Evolutionary conservation across 2,329 filamentous ascomycete species (phyloP), one percentile per base, ranked within the genome.

Genomic region (Neofusicoccum laricinum): DNA sequence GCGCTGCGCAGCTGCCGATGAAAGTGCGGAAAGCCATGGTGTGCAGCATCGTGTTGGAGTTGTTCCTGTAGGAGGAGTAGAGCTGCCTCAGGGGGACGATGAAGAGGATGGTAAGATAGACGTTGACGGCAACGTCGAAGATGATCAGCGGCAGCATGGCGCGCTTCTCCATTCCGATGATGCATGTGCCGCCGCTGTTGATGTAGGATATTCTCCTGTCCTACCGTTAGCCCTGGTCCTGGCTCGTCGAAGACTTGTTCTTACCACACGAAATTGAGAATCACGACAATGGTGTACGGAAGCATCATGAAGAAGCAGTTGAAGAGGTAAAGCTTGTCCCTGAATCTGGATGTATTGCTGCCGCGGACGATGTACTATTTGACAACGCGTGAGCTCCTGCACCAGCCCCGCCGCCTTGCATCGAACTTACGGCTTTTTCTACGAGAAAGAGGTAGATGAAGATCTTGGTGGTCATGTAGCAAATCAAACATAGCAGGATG

Each of bases 41-140:
- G 40, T 41, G 61, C 8, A 63, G 61, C 36, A 17, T 50, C 21
- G 21, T 17, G 38, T 45, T 53, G 8, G n/a, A 8, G 3, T 34
- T 14, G 14, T 41, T n/a, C 34, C 43, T 43, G 36, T 53, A 63
- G 21, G 61, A 55, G 49, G 61, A 55, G 49, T 55, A 55, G 2
- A 63, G 48, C 21, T 53, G 78, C 65, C 81, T 82, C 1, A 89
- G 71, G 3, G 86, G 86, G 15, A 85, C 77, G 2, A 90, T 74
- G 71, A 90, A 89, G n/a, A 89, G 76, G 3, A 82, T 77, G 0
- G 86, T 89, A 1, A 89, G 77, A 68, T 88, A 89, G 19, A 88
- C 82, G 69, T 89, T 89, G 64, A 87, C 82, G 1, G 87, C 67
- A 14, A 86, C 76, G 67, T 89, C 87, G 67, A 88, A 87, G 0